Evolutionary conservation across 169 alveolate genomes (phyloP), one percentile per base, ranked within the genome.

Genomic region (Plasmodium vinckei): DNA sequence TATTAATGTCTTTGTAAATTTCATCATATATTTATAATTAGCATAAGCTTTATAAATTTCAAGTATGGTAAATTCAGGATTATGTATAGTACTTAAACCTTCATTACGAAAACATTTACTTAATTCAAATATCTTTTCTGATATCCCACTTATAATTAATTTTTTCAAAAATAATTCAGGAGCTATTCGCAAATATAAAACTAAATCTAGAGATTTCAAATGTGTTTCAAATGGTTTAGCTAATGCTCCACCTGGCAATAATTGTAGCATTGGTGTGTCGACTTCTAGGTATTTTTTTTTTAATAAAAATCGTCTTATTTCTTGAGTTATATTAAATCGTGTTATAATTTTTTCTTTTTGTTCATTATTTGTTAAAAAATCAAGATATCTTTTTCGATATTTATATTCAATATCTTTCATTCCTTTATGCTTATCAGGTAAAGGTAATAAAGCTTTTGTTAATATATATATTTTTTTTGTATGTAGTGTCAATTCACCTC

Each of bases 41-140:
- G 98, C 96, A 75, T 96, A 97, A 46, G 99, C 98, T 97, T 95
- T 94, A 94, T 97, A 97, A 91, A 97, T 95, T 77, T 97, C 99
- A 46, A 95, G 92, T 56, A 97, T 94, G 25, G 99, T 97, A 93
- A 97, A 97, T 93, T 97, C 99, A 39, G 98, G 98, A 87, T 96
- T 96, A 87, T 97, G 98, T 42, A 97, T 96, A 69, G 94, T 63
- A 88, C 96, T 97, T 73, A 94, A 93, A 12, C 98, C 96, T 92
- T 97, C 99, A 94, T 97, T 97, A 93, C 99, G 96, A 94, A 97
- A 97, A 89, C 97, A 95, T 88, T 97, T 97, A 63, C 99, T 98
- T 15, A 97, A 96, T 95, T 97, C 99, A 89, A 95, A 97, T 33
- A 97, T 98, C 73, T 95, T 92, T 70, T 88, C 94, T 42, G 93